Evolutionary conservation across 2,329 filamentous ascomycete genomes (phyloP).

Genomic region (Chrysosporium queenslandicum): DNA sequence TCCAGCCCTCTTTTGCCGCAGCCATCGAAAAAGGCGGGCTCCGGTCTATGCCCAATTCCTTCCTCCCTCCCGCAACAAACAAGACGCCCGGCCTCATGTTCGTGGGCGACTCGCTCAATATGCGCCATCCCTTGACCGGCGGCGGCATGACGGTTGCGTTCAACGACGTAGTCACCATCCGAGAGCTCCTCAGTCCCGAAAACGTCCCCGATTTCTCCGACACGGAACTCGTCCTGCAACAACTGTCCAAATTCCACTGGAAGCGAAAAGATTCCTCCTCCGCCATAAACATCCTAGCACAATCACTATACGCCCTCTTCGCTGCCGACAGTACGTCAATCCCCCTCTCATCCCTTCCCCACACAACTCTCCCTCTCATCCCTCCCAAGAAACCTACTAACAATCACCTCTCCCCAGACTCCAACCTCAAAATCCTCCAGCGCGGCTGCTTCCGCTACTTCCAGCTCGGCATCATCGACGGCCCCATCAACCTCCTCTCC

Average conservation of each 20-base stretch:
- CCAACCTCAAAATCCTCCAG: constrained; percentile 68
- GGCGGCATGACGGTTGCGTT: constrained; percentile 98
- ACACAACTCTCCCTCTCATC: not conserved
- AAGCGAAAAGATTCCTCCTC: constrained; percentile 67
- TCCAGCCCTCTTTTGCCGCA: constrained; percentile 62
- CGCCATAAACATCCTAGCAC: constrained; percentile 96
- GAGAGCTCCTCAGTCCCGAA: constrained; percentile 60
- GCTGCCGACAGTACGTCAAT: constrained; percentile 56
- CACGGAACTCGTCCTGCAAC: constrained; percentile 52
- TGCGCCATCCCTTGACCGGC: constrained; percentile 96
- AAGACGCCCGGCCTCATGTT: constrained; percentile 63
- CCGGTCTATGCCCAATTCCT: constrained; percentile 92
- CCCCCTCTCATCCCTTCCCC: not conserved
- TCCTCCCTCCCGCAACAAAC: constrained; percentile 70
- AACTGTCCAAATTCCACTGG: constrained; percentile 76
- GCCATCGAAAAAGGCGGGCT: constrained; percentile 72
- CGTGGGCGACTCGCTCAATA: constrained; percentile 92
- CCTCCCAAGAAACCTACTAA: not conserved
- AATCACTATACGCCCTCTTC: constrained; percentile 85
- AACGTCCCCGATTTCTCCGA: constrained; percentile 60
- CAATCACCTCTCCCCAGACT: constrained; percentile 36
- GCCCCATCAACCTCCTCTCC: constrained; percentile 69
- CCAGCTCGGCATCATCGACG: constrained; percentile 60
- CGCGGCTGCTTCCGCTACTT: constrained; percentile 92
- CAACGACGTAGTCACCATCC: constrained; percentile 75